A percentile compares a stretch with the other conserved stretches of the same genome.
These are phyloP conservation scores for Plantago coronopus DNA, from an alignment of 305 asterid genomes.

Conservation along the genomic window DNA sequence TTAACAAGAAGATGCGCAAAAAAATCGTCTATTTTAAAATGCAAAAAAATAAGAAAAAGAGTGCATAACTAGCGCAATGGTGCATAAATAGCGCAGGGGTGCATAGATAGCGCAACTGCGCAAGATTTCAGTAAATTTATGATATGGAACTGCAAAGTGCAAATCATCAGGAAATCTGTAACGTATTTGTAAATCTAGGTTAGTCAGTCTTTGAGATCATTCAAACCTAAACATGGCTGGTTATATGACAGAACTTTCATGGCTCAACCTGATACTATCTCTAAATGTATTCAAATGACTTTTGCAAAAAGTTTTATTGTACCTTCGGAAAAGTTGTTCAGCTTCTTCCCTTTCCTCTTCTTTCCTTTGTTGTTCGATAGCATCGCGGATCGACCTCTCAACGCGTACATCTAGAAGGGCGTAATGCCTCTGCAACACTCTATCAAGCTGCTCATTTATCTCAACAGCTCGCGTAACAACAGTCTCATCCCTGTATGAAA, in stretches of 20 bases:
- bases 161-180: neutral
- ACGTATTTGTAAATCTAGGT: neutral
- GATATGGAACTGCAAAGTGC: neutral
- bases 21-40: too few species aligned
- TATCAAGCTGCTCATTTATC: conserved; percentile 83
- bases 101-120: too few species aligned
- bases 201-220: neutral
- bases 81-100: too few species aligned
- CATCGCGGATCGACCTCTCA: conserved; percentile 47
- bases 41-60: too few species aligned
- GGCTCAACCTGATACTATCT: neutral
- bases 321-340: conserved; percentile 84
- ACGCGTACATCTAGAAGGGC: conserved; percentile 49
- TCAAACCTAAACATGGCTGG: neutral
- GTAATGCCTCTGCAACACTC: conserved; percentile 69
- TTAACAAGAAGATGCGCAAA: too few species aligned
- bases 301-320: conserved; percentile 13
- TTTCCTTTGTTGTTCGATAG: conserved; percentile 34
- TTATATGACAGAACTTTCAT: neutral
- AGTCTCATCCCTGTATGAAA: conserved; percentile 60
- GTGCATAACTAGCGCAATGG: too few species aligned
- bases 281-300: neutral
- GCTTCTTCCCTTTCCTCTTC: conserved; percentile 78
- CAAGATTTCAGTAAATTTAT: too few species aligned
- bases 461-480: conserved; percentile 70